Evolutionary conservation across 177 flowering plant genomes (phyloP).

Genomic region (Vitis hybrid): DNA sequence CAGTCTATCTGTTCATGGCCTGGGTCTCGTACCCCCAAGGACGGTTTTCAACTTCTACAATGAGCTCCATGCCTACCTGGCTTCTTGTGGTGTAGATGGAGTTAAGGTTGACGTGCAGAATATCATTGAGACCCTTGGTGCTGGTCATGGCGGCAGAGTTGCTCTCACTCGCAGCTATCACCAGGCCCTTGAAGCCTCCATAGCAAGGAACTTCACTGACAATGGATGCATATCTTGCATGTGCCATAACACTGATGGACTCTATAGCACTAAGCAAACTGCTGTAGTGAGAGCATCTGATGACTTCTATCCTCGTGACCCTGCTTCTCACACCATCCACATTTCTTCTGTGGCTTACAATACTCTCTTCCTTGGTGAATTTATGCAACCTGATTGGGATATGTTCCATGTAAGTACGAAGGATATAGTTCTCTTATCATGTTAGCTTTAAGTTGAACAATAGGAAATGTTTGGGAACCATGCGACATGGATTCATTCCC

Average conservation of each 20-base stretch:
- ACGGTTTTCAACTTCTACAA: slow-evolving; percentile 74
- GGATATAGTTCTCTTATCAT: not conserved
- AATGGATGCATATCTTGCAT: slow-evolving; percentile 86
- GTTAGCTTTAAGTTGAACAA: not conserved
- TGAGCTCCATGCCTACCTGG: slow-evolving; percentile 82
- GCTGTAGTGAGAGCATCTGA: slow-evolving; percentile 87
- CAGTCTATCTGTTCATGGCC: slow-evolving; percentile 66
- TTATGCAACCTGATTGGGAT: slow-evolving; percentile 96
- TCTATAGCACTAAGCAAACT: slow-evolving; percentile 75
- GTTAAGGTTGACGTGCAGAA: slow-evolving; percentile 89
- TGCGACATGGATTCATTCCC: no score
- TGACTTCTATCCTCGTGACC: slow-evolving; percentile 82
- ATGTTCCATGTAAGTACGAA: slow-evolving; percentile 81
- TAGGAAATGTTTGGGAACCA: not conserved
- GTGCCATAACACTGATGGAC: slow-evolving; percentile 79
- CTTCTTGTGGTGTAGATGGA: slow-evolving; percentile 80
- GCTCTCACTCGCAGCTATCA: slow-evolving; percentile 64
- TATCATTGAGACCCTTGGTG: slow-evolving; percentile 80
- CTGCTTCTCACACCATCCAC: slow-evolving; percentile 90
- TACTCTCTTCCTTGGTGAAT: slow-evolving; percentile 82
- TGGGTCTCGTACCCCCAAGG: slow-evolving; percentile 75
- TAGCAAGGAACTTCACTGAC: slow-evolving; percentile 65
- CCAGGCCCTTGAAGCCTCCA: slow-evolving; percentile 82
- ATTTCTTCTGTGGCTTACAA: slow-evolving; percentile 86
- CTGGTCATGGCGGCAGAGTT: slow-evolving; percentile 83